Percentiles rank a stretch among this genome's conserved stretches.
Conservation (phyloP, 768 basidiomycete genomes). For the Solioccasus polychromus region DNA sequence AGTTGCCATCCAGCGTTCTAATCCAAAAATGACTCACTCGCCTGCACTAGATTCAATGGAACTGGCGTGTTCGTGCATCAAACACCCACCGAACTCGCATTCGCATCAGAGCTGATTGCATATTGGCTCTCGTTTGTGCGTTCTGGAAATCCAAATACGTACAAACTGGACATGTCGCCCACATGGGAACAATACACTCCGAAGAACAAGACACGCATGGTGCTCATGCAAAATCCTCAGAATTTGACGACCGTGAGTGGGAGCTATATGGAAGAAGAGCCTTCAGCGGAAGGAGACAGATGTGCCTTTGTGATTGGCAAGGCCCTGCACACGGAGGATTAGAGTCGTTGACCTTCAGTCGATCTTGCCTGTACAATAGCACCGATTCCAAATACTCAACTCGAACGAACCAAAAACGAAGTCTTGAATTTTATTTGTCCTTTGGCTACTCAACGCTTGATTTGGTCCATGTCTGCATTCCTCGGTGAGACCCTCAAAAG, state of each 20-base stretch:
- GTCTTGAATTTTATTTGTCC: too few relatives aligned
- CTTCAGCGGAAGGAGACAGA: constrained; percentile 33
- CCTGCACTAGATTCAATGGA: constrained; percentile 54
- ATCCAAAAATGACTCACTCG: constrained; percentile 21
- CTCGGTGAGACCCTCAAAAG: too few relatives aligned
- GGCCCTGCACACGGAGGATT: constrained; percentile 11
- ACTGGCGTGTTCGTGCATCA: constrained; percentile 47
- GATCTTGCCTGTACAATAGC: too few relatives aligned
- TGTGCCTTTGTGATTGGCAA: constrained; percentile 39
- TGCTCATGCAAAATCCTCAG: constrained; percentile 39
- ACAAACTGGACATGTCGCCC: constrained; percentile 51
- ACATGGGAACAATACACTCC: constrained; percentile 43
- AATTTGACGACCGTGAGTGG: constrained; percentile 34
- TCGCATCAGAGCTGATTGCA: constrained; percentile 57
- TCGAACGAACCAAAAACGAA: too few relatives aligned
- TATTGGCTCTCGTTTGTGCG: constrained; percentile 70
- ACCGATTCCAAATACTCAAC: too few relatives aligned
- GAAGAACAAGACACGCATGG: constrained; percentile 37
- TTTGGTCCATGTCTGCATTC: too few relatives aligned
- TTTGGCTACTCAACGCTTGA: too few relatives aligned
- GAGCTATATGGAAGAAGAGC: constrained; percentile 41
- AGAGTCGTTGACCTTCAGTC: too few relatives aligned
- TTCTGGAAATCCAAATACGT: constrained; percentile 51
- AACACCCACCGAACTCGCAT: constrained; percentile 45
- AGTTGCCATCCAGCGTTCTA: neutral